Evolutionary conservation across 1,139 yeast species (phyloP).

Genomic region (Sporopachydermia cereana): DNA sequence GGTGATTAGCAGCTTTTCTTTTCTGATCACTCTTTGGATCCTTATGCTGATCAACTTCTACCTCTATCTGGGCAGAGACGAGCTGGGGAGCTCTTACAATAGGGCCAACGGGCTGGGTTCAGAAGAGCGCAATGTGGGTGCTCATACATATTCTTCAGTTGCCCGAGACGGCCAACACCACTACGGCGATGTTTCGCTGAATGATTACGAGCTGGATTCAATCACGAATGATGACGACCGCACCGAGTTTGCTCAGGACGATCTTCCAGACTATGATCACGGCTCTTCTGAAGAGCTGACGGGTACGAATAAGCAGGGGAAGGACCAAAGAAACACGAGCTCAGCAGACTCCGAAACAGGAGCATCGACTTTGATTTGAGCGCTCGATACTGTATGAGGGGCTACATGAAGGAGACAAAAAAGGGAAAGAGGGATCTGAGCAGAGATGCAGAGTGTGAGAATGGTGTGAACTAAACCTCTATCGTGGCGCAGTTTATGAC

Average conservation of each 20-base stretch:
- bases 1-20: slow-evolving; percentile 64
- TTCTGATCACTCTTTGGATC: slow-evolving; percentile 58
- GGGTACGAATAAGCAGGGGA: no score
- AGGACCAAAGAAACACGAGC: no score
- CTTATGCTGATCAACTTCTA: slow-evolving; percentile 46
- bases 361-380: no score
- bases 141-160: not conserved
- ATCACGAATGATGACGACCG: not conserved
- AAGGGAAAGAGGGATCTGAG: no score
- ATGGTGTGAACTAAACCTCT: no score
- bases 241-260: not conserved
- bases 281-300: not conserved
- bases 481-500: no score
- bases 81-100: slow-evolving; percentile 18
- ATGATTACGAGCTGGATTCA: slow-evolving; percentile 1
- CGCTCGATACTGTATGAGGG: no score
- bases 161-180: not conserved
- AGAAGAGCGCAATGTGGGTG: no score
- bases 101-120: not conserved
- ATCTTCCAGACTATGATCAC: no score
- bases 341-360: no score
- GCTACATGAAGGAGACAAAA: no score
- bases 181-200: slow-evolving; percentile 1
- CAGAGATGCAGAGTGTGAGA: no score
- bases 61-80: slow-evolving; percentile 30